Evolutionary conservation across 2,329 filamentous ascomycete genomes (phyloP).

Genomic region (Claviceps monticola): DNA sequence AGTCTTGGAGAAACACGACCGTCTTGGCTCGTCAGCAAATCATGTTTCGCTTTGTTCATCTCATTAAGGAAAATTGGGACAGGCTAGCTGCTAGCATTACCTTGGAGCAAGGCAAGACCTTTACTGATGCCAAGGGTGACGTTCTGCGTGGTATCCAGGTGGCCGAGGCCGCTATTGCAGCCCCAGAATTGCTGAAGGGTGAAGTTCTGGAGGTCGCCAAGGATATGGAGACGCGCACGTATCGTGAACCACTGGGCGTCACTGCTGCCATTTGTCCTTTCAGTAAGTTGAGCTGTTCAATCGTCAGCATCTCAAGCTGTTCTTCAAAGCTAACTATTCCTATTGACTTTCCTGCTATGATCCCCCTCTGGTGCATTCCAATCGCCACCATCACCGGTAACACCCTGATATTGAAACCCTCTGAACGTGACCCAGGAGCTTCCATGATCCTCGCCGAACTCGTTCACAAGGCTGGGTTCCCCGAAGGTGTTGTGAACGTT

Average conservation of each 20-base stretch:
- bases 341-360: slow-evolving; percentile 79
- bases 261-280: slow-evolving; percentile 79
- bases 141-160: slow-evolving; percentile 74
- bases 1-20: slow-evolving; percentile 57
- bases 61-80: slow-evolving; percentile 78
- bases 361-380: slow-evolving; percentile 81
- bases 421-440: slow-evolving; percentile 71
- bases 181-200: slow-evolving; percentile 69
- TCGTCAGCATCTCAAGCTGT: not conserved
- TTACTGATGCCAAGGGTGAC: slow-evolving; percentile 70
- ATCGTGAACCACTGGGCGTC: slow-evolving; percentile 69
- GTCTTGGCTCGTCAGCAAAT: slow-evolving; percentile 65
- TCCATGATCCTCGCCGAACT: slow-evolving; percentile 78
- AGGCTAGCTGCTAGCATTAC: slow-evolving; percentile 73
- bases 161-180: slow-evolving; percentile 68
- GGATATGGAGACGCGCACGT: slow-evolving; percentile 80
- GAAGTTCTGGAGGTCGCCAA: slow-evolving; percentile 76
- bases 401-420: slow-evolving; percentile 74
- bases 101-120: slow-evolving; percentile 78
- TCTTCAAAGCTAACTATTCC: slow-evolving; percentile 4
- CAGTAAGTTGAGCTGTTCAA: slow-evolving; percentile 33
- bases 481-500: slow-evolving; percentile 68
- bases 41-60: slow-evolving; percentile 72
- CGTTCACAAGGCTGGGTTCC: slow-evolving; percentile 67
- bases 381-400: slow-evolving; percentile 76